phyloP scores from a whole-genome alignment of 306 rosid genomes.

The Abrus precatorius region DNA sequence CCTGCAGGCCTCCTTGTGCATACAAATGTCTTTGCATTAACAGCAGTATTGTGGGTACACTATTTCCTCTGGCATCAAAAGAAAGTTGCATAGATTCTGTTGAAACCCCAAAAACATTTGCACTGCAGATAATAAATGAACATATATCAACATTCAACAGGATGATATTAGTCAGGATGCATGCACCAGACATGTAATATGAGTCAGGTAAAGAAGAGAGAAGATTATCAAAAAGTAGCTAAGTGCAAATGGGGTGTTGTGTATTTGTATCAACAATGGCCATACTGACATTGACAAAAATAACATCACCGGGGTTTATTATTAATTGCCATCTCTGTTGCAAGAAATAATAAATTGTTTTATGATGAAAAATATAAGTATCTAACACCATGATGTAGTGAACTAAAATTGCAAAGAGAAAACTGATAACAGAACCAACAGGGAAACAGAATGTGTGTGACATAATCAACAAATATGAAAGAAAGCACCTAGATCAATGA shows the following conservation, averaged over 20 bases:
- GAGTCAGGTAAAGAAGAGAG: conserved; percentile 15
- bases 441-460: conserved; percentile 20
- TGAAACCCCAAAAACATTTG: conserved; percentile 96
- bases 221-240: conserved; percentile 22
- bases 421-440: conserved; percentile 34
- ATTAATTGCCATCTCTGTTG: neutral
- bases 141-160: conserved; percentile 51
- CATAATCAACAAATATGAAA: conserved; percentile 30
- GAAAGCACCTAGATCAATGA: conserved; percentile 4
- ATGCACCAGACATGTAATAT: conserved; percentile 18
- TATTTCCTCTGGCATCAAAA: conserved; percentile 96
- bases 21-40: conserved; percentile 92
- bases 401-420: conserved; percentile 3
- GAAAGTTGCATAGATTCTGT: conserved; percentile 99
- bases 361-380: neutral
- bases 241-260: neutral
- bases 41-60: conserved; percentile 90
- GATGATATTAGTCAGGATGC: conserved; percentile 26
- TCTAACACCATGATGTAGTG: conserved; percentile 1
- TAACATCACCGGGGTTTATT: neutral
- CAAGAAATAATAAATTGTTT: conserved; percentile 2
- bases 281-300: neutral
- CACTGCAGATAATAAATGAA: conserved; percentile 61
- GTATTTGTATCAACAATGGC: conserved; percentile 20
- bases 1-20: conserved; percentile 92